Evolutionary conservation across 495 filamentous ascomycete genomes (phyloP), one percentile per base, ranked within the genome.

Genomic region (Penicillium simplicissimum): DNA sequence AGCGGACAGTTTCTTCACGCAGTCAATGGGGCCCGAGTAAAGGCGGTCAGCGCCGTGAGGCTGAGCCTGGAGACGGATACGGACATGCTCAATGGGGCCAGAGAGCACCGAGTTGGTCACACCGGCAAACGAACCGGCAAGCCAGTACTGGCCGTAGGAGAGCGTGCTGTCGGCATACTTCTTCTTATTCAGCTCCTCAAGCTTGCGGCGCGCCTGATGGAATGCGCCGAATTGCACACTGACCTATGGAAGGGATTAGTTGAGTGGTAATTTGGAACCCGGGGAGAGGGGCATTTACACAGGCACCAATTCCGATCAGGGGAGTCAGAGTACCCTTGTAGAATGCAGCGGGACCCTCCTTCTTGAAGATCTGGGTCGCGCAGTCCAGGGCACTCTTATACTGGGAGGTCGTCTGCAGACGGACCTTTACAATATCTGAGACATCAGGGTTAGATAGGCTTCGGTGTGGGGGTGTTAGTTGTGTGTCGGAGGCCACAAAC

Each of bases 261-360:
- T 52, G 15, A 19, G 38, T 14, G 23, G 15, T 6, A 47, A 36
- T 9, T 21, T 17, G 47, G 56, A 21, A 37, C 19, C 54, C 25
- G 23, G n/a, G 8, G 42, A 28, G 9, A 28, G 15, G 55, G 53
- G 33, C 35, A 80, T 83, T 76, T 78, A 87, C 95, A 71, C 95
- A 98, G 60, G 96, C 96, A 69, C 95, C 95, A 71, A 98, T 98
- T 63, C 95, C 95, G 36, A 98, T 83, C 35, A 98, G 80, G 1
- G 95, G 95, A n/a, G 96, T 98, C 55, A 98, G 79, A 3, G 96
- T 98, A 62, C 95, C 95, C 76, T 98, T 98, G 84, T 98, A 98
- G 84, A 98, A 98, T 48, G 95, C 94, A 4, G 88, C 70, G 1
- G 93, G 82, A 2, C 95, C 96, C 76, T 98, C 95, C 72, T 90